A percentile compares a stretch with the other conserved stretches of the same genome.
These are phyloP conservation scores for Ramichloridium luteum DNA, from an alignment of 2,329 filamentous ascomycete genomes.

Conservation along the genomic window DNA sequence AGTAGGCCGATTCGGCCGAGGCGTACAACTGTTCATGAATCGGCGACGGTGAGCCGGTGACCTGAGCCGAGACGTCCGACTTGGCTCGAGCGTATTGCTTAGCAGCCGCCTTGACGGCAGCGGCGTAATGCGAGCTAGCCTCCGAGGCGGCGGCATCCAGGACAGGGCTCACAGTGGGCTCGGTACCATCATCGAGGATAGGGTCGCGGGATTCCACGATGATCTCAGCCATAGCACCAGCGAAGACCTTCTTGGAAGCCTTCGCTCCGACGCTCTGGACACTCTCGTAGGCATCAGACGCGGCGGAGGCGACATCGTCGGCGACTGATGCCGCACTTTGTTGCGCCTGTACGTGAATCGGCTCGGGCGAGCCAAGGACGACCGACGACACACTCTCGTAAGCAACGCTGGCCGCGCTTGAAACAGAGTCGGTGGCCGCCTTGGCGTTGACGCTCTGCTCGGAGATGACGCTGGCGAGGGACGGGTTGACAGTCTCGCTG, in stretches of 20 bases:
- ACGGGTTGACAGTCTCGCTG: slow-evolving; percentile 4
- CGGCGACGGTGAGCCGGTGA: slow-evolving; percentile 57
- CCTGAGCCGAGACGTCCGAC: slow-evolving; percentile 53
- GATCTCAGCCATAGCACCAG: slow-evolving; percentile 41
- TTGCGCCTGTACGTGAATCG: neutral
- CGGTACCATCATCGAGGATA: slow-evolving; percentile 33
- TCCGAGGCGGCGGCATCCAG: slow-evolving; percentile 30
- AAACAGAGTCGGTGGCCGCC: slow-evolving; percentile 7
- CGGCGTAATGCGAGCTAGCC: slow-evolving; percentile 46
- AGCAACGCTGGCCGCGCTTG: slow-evolving; percentile 17
- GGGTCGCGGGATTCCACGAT: slow-evolving; percentile 36
- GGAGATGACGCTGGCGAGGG: slow-evolving; percentile 10
- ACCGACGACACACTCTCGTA: slow-evolving; percentile 16
- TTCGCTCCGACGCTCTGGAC: slow-evolving; percentile 9
- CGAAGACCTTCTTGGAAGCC: slow-evolving; percentile 37
- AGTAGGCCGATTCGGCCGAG: slow-evolving; percentile 57
- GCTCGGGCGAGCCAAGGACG: neutral
- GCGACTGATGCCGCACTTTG: slow-evolving; percentile 11
- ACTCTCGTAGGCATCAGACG: slow-evolving; percentile 3
- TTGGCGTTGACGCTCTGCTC: slow-evolving; percentile 1
- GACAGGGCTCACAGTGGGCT: slow-evolving; percentile 26
- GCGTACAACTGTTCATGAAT: slow-evolving; percentile 57
- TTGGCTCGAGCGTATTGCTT: slow-evolving; percentile 56
- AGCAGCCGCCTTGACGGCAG: slow-evolving; percentile 53
- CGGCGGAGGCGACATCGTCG: slow-evolving; percentile 9